Percentiles rank a stretch among this genome's conserved stretches.
These are phyloP conservation scores for Coniosporium apollinis DNA, from an alignment of 495 filamentous ascomycete genomes.

Conservation along the genomic window DNA sequence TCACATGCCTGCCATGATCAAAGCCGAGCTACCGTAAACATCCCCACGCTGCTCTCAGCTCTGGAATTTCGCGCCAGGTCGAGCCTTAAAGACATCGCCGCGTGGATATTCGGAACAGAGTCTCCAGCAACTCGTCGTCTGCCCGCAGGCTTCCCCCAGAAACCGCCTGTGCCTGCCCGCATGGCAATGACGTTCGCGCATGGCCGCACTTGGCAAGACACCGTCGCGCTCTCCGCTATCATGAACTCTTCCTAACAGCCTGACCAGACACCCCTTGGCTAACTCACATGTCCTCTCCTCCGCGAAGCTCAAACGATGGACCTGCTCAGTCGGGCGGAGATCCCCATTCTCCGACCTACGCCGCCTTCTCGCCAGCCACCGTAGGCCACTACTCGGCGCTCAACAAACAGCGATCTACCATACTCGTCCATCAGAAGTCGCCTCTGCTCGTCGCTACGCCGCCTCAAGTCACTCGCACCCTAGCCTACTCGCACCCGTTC, in stretches of 20 bases:
- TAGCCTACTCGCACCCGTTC: conserved; percentile 91
- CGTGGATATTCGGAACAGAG: no score
- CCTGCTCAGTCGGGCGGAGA: conserved; percentile 19
- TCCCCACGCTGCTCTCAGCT: no score
- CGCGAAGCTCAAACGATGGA: conserved; percentile 13
- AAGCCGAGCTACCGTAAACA: no score
- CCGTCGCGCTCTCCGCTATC: neutral
- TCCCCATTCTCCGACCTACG: conserved; percentile 54
- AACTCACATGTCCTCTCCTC: conserved; percentile 38
- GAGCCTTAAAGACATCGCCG: no score
- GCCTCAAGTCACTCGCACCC: conserved; percentile 75
- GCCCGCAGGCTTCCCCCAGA: no score
- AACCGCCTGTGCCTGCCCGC: no score
- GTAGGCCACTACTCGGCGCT: conserved; percentile 50
- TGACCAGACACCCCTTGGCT: conserved; percentile 46
- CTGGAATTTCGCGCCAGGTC: no score
- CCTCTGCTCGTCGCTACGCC: conserved; percentile 86
- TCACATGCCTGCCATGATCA: no score
- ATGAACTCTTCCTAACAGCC: neutral
- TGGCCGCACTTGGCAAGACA: conserved; percentile 15
- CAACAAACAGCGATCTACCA: conserved; percentile 65
- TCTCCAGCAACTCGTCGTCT: no score
- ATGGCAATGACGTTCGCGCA: no score
- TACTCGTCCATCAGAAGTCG: conserved; percentile 92
- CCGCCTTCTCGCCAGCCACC: conserved; percentile 73